Evolutionary conservation across 148 eudicot genomes (phyloP).

Genomic region (Chenopodium berlandieri): DNA sequence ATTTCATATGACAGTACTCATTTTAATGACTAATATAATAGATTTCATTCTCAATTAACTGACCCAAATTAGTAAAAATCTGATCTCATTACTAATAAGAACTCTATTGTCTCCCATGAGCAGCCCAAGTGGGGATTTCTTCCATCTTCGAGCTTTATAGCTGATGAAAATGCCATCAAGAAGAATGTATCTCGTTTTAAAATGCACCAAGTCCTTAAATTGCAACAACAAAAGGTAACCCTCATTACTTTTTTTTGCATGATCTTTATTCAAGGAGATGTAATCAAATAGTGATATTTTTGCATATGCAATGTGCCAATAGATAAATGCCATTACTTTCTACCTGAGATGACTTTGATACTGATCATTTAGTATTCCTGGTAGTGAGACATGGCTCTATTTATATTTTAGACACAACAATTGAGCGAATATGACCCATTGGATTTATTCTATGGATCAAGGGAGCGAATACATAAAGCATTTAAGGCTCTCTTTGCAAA

Average conservation of each 20-base stretch:
- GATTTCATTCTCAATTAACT: not conserved
- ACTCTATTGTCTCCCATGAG: slow-evolving; percentile 23
- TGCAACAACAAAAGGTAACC: slow-evolving; percentile 62
- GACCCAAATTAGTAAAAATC: not conserved
- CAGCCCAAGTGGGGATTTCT: slow-evolving; percentile 99
- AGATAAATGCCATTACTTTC: not conserved
- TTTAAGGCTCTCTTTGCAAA: slow-evolving; percentile 65
- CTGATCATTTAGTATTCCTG: not conserved
- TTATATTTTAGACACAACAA: slow-evolving; percentile 55
- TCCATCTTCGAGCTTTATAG: slow-evolving; percentile 70
- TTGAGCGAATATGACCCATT: slow-evolving; percentile 83
- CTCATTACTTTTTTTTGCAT: not conserved
- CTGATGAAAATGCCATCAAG: slow-evolving; percentile 62
- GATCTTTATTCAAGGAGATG: not conserved
- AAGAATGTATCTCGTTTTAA: slow-evolving; percentile 71
- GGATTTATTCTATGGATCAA: slow-evolving; percentile 87
- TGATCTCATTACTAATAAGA: slow-evolving; percentile 13
- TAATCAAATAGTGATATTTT: not conserved
- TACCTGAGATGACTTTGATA: not conserved
- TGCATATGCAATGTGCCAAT: not conserved
- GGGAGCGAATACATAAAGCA: slow-evolving; percentile 62
- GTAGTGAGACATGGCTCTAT: no score
- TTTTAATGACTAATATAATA: not conserved
- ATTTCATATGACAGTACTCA: not conserved
- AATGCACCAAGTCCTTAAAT: slow-evolving; percentile 86